phyloP scores from a whole-genome alignment of 257 asterid genomes.

The Ilex asprella region DNA sequence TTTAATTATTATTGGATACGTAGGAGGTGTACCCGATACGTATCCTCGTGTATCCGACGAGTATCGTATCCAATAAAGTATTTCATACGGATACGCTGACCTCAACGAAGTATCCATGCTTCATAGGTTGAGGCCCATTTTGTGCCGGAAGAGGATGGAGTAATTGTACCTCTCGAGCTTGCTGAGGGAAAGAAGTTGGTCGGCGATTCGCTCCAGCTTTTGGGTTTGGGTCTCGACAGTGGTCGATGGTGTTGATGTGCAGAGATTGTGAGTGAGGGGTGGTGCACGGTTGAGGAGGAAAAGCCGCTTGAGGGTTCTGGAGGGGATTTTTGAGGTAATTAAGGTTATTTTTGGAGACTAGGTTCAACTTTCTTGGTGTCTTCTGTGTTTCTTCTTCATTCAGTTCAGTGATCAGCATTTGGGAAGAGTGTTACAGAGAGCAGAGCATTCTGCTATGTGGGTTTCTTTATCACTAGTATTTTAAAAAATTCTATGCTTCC shows the following conservation, averaged over 20 bases:
- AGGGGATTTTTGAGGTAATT: constrained; percentile 25
- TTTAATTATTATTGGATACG: too few relatives aligned
- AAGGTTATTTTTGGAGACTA: constrained; percentile 32
- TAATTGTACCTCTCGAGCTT: constrained; percentile 76
- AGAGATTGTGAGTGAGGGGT: constrained; percentile 29
- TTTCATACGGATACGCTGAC: too few relatives aligned
- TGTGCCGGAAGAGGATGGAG: constrained; percentile 48
- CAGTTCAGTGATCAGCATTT: constrained; percentile 8
- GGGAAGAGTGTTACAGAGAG: not conserved
- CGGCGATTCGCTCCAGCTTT: constrained; percentile 76
- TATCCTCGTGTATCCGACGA: too few relatives aligned
- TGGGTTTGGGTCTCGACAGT: constrained; percentile 29
- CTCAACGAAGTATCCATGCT: too few relatives aligned
- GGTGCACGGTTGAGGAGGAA: too few relatives aligned
- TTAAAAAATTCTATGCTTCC: too few relatives aligned
- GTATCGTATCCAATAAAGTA: too few relatives aligned
- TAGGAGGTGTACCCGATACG: too few relatives aligned
- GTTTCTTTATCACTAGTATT: not conserved
- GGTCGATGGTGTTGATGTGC: constrained; percentile 20
- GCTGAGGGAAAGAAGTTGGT: constrained; percentile 54
- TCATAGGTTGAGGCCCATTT: constrained; percentile 69
- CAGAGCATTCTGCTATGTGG: too few relatives aligned
- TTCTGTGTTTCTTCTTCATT: constrained; percentile 3
- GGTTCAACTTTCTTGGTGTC: constrained; percentile 10
- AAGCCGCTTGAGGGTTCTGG: constrained; percentile 27